phyloP scores from a whole-genome alignment of 2,329 filamentous ascomycete species.

The Colletotrichum euphorbiae region DNA sequence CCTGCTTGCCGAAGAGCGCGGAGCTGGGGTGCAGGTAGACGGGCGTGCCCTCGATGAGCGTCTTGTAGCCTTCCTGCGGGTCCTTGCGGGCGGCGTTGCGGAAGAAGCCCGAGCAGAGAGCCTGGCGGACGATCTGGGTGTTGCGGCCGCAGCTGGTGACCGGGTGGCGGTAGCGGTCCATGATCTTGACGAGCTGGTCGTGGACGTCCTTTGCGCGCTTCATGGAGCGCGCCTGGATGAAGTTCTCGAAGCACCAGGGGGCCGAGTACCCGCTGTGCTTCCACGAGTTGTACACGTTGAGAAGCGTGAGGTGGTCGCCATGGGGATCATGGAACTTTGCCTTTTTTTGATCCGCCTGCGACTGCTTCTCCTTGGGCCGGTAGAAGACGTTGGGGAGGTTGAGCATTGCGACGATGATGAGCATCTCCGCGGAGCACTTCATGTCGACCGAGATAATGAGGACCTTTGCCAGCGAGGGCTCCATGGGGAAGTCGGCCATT shows the following conservation, averaged over 20 bases:
- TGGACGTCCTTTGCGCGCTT: conserved; percentile 90
- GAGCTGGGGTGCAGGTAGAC: conserved; percentile 95
- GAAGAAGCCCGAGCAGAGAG: conserved; percentile 95
- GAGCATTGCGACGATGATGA: conserved; percentile 95
- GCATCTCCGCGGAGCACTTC: conserved; percentile 91
- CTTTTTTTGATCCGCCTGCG: conserved; percentile 97
- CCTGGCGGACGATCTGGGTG: conserved; percentile 87
- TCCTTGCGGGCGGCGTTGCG: conserved; percentile 95
- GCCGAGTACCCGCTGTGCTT: conserved; percentile 84
- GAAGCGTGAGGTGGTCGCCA: conserved; percentile 91
- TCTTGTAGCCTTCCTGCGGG: conserved; percentile 97
- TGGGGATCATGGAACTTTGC: conserved; percentile 96
- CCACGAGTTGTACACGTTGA: conserved; percentile 99
- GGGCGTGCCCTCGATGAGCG: conserved; percentile 91
- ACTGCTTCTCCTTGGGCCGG: conserved; percentile 95
- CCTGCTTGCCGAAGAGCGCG: conserved; percentile 93
- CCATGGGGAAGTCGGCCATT: conserved; percentile 99
- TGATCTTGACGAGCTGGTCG: conserved; percentile 91
- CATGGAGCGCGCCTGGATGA: conserved; percentile 93
- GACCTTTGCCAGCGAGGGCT: conserved; percentile 89
- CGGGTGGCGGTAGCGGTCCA: conserved; percentile 88
- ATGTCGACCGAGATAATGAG: conserved; percentile 90
- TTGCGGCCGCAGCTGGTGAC: conserved; percentile 88
- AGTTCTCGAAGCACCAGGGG: conserved; percentile 98
- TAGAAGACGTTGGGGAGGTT: conserved; percentile 90